These are phyloP conservation scores for Pleurotus eryngii DNA, from an alignment of 768 basidiomycete species.

Conservation along the genomic window DNA sequence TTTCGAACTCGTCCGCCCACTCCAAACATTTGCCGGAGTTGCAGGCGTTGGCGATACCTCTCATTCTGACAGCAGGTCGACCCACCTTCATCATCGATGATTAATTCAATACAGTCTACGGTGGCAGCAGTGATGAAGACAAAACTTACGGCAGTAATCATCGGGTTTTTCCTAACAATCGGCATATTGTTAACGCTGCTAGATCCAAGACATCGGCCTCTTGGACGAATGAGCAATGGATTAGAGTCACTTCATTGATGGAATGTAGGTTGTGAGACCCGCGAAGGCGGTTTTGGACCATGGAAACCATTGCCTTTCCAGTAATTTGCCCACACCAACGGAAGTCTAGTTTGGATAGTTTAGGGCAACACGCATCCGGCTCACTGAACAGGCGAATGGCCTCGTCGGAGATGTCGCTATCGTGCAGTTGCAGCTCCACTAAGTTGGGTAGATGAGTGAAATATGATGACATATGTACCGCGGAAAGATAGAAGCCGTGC, in stretches of 20 bases:
- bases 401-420: slow-evolving; percentile 52
- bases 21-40: slow-evolving; percentile 27
- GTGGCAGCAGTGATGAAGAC: too few relatives aligned
- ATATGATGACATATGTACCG: slow-evolving; percentile 18
- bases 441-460: slow-evolving; percentile 33
- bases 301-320: slow-evolving; percentile 45
- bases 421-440: slow-evolving; percentile 51
- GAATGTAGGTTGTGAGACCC: slow-evolving; percentile 7
- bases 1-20: not conserved
- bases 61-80: slow-evolving; percentile 53
- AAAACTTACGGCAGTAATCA: slow-evolving; percentile 54
- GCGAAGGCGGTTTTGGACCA: slow-evolving; percentile 38
- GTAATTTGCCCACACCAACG: slow-evolving; percentile 58
- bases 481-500: slow-evolving; percentile 22
- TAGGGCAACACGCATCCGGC: slow-evolving; percentile 40
- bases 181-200: slow-evolving; percentile 43
- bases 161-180: slow-evolving; percentile 38
- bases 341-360: slow-evolving; percentile 46
- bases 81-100: slow-evolving; percentile 26
- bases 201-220: slow-evolving; percentile 52
- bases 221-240: slow-evolving; percentile 56
- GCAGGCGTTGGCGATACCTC: slow-evolving; percentile 51
- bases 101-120: slow-evolving; percentile 1
- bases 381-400: slow-evolving; percentile 36
- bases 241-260: slow-evolving; percentile 45